These are phyloP conservation scores for Gossypium australe DNA, from an alignment of 345 rosid genomes.

Conservation along the genomic window DNA sequence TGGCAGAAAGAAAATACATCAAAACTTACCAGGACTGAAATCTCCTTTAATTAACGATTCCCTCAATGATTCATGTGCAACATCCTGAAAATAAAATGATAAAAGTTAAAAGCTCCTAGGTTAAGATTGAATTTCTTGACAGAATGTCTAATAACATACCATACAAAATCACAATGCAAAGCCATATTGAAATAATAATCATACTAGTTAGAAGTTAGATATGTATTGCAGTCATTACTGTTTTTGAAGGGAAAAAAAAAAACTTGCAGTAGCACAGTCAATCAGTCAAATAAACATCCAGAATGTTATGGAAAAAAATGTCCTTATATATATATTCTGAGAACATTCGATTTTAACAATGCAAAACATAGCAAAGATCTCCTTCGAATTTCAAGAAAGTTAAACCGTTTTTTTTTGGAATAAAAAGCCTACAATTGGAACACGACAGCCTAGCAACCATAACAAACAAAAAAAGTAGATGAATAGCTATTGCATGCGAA, in stretches of 20 bases:
- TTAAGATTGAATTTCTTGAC: neutral
- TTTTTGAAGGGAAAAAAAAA: neutral
- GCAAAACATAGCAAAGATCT: neutral
- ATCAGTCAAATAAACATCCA: neutral
- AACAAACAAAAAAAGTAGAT: neutral
- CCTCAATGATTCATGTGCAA: slow-evolving; percentile 62
- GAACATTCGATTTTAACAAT: neutral
- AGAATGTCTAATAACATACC: neutral
- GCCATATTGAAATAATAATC: neutral
- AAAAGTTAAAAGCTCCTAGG: slow-evolving; percentile 16
- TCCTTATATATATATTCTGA: neutral
- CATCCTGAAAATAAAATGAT: slow-evolving; percentile 47
- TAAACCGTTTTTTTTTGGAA: neutral
- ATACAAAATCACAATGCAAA: slow-evolving; percentile 7
- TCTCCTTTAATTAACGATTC: slow-evolving; percentile 48
- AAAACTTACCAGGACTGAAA: slow-evolving; percentile 35
- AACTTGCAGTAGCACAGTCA: neutral
- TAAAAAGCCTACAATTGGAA: neutral
- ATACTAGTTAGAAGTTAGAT: neutral
- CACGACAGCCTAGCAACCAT: neutral
- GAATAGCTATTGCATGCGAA: slow-evolving; percentile 1
- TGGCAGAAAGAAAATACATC: neutral
- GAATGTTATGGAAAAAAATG: slow-evolving; percentile 1
- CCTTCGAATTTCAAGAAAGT: neutral
- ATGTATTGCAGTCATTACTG: neutral